These are phyloP conservation scores for Solanum arcanum DNA, from an alignment of 257 asterid genomes.

Conservation along the genomic window DNA sequence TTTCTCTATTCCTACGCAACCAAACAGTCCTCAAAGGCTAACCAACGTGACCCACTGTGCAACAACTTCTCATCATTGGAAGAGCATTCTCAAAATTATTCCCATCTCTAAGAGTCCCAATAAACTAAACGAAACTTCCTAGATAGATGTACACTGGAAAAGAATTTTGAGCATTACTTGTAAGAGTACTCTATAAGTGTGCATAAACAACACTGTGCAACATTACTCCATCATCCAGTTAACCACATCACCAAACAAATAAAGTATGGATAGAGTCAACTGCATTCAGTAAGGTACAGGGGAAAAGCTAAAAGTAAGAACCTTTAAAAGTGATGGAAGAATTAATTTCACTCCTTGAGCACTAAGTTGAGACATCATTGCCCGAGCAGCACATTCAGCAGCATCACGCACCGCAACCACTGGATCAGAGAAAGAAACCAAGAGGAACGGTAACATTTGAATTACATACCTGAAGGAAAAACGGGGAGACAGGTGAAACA, in stretches of 20 bases:
- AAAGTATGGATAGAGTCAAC: not conserved
- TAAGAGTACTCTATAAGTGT: not conserved
- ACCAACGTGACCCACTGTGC: not conserved
- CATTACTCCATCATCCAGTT: not conserved
- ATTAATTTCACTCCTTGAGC: slow-evolving; percentile 97
- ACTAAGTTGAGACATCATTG: slow-evolving; percentile 97
- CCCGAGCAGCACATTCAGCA: slow-evolving; percentile 99
- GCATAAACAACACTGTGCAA: not conserved
- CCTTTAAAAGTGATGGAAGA: slow-evolving; percentile 98
- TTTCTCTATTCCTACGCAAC: not conserved
- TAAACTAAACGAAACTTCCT: not conserved
- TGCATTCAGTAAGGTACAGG: not conserved
- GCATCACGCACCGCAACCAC: slow-evolving; percentile 98
- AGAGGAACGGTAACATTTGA: slow-evolving; percentile 81
- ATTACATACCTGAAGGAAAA: slow-evolving; percentile 66
- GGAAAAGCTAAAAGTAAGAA: slow-evolving; percentile 10
- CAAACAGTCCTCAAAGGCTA: not conserved
- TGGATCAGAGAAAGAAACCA: slow-evolving; percentile 92
- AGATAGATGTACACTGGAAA: not conserved
- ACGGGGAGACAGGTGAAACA: not conserved
- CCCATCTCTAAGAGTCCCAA: not conserved
- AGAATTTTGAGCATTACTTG: not conserved
- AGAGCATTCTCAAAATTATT: not conserved
- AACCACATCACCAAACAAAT: not conserved
- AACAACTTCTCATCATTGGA: not conserved